These are phyloP conservation scores for Suhomyces panamericanus DNA, from an alignment of 1,139 yeast genomes.

Conservation along the genomic window DNA sequence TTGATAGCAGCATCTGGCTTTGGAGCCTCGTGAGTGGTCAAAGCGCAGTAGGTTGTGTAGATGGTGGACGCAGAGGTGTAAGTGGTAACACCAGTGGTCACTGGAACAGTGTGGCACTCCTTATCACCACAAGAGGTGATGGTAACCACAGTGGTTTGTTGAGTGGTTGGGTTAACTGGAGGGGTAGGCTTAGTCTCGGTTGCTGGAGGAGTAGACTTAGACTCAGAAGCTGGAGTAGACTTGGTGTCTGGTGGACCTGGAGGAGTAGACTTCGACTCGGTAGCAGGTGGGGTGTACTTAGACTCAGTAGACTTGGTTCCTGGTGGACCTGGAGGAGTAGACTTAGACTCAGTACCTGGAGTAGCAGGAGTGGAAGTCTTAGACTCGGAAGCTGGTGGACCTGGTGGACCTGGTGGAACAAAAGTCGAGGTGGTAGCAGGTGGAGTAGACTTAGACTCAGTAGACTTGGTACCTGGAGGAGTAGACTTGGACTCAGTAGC, in stretches of 20 bases:
- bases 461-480: constrained; percentile 29
- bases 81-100: constrained; percentile 31
- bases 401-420: no score
- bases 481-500: constrained; percentile 14
- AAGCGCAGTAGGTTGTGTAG: constrained; percentile 23
- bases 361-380: no score
- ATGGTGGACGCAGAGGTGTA: constrained; percentile 18
- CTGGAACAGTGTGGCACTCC: constrained; percentile 20
- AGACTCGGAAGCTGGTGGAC: no score
- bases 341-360: no score
- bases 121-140: constrained; percentile 16
- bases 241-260: constrained; percentile 14
- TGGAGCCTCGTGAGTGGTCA: constrained; percentile 8
- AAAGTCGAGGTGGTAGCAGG: constrained; percentile 32
- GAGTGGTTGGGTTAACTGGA: not conserved
- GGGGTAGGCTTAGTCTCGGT: not conserved
- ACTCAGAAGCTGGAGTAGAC: not conserved
- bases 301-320: constrained; percentile 1
- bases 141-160: not conserved
- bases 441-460: constrained; percentile 27
- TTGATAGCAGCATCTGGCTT: not conserved
- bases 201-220: not conserved
- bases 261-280: no score
- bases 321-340: no score
- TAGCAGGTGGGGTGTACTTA: constrained; percentile 2